Base-by-base conservation (phyloP, 2,329 filamentous ascomycete species). In the Fusarium praegraminearum region DNA sequence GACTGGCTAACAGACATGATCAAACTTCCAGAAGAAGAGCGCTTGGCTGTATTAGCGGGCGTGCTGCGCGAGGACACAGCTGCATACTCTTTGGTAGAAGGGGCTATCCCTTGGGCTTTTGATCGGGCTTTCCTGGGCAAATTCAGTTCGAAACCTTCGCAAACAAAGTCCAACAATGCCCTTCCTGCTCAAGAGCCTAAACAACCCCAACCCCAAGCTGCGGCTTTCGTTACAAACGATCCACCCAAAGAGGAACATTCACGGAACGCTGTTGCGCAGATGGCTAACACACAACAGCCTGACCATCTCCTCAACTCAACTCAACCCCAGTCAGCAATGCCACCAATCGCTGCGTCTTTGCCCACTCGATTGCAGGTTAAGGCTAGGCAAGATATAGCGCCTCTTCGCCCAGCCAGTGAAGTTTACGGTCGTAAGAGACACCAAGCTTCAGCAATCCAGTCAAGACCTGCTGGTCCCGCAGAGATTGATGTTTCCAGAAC, bases 1-100 rank as follows among this genome's bases (percentile, higher is more conserved):
- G 80, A 85, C 66, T 87, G 85, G 84, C 76, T 78, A 22, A 72
- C 76, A 8, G 79, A 84, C 40, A 86, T 86, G 84, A 75, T 87
- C 10, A 69, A 79, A 52, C 67, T 84, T 11, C 80, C 82, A 2
- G 77, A 80, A 28, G 46, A 78, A n/a, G 62, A 74, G 18, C 56
- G 73, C 10, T 54, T 84, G 20, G 69, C 71, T 30, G 73, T 70
- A 4, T 58, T 83, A 7, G 71, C 60, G 16, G 67, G 65, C 13
- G 64, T 76, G 13, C 61, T 78, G 15, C 76, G 73, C 30, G 75
- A 75, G 13, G 76, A 81, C 44, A 73, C 67, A 22, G 74, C 77
- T 15, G 81, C 78, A 20, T 76, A 75, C 40, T 62, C 75, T 4
- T 65, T 84, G 5, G 68, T 84, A 12, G 70, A 70, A 4, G 79